A percentile compares a stretch with the other conserved stretches of the same genome.
Conservation (phyloP, 2,329 filamentous ascomycete genomes). For the Pezicula radicicola region DNA sequence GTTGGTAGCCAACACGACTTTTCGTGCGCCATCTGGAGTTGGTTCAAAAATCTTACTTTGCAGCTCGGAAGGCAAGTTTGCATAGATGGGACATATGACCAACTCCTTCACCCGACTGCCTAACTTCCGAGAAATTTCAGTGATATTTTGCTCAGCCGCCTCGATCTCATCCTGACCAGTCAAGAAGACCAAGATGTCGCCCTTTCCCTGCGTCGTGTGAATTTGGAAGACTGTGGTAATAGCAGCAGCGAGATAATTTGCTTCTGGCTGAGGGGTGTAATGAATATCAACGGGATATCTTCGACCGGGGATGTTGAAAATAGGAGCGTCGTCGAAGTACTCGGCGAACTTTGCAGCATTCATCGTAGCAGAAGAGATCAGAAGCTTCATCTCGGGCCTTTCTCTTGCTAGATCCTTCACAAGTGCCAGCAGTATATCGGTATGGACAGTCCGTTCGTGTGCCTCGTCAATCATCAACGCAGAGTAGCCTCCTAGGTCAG, state of each 20-base stretch:
- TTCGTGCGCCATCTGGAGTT: slow-evolving; percentile 78
- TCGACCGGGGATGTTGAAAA: slow-evolving; percentile 91
- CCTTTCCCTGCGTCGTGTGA: slow-evolving; percentile 78
- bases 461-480: slow-evolving; percentile 97
- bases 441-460: slow-evolving; percentile 88
- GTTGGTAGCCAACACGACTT: slow-evolving; percentile 92
- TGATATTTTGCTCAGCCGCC: slow-evolving; percentile 76
- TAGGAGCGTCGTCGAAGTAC: slow-evolving; percentile 90
- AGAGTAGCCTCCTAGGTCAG: slow-evolving; percentile 77
- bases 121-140: slow-evolving; percentile 83
- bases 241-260: slow-evolving; percentile 87
- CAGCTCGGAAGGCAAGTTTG: slow-evolving; percentile 84
- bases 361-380: slow-evolving; percentile 94
- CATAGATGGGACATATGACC: slow-evolving; percentile 90
- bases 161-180: slow-evolving; percentile 98
- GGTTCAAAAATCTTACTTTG: slow-evolving; percentile 95
- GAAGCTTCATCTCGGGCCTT: slow-evolving; percentile 79
- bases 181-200: slow-evolving; percentile 91
- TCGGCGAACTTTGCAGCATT: slow-evolving; percentile 88
- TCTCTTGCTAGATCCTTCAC: slow-evolving; percentile 85
- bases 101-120: slow-evolving; percentile 82
- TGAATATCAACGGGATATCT: slow-evolving; percentile 88
- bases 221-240: slow-evolving; percentile 96
- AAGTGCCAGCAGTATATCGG: slow-evolving; percentile 84
- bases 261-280: slow-evolving; percentile 86